Evolutionary conservation across 2,329 filamentous ascomycete species (phyloP).

Genomic region (Torrubiellomyces zombiae): DNA sequence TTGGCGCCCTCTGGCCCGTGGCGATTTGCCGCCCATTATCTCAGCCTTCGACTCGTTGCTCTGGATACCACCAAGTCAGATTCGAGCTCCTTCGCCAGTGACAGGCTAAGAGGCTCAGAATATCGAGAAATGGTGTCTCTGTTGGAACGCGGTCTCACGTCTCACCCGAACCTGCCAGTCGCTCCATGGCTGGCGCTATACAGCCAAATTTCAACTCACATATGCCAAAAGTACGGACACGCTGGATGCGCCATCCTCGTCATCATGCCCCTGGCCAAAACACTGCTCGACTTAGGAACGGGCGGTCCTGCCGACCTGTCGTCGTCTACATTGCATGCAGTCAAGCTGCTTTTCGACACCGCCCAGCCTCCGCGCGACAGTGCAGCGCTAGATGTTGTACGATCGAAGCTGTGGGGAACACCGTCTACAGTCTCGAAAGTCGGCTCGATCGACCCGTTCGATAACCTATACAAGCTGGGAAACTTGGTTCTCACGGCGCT

Average conservation of each 20-base stretch:
- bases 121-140: slow-evolving; percentile 55
- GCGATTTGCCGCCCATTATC: slow-evolving; percentile 30
- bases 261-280: slow-evolving; percentile 53
- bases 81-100: slow-evolving; percentile 10
- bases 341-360: slow-evolving; percentile 19
- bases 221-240: slow-evolving; percentile 48
- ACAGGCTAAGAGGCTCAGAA: slow-evolving; percentile 42
- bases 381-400: slow-evolving; percentile 47
- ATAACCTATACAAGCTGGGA: slow-evolving; percentile 46
- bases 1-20: slow-evolving; percentile 32
- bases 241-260: slow-evolving; percentile 48
- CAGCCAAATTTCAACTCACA: slow-evolving; percentile 34
- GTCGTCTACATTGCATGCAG: slow-evolving; percentile 19
- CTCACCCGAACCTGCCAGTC: slow-evolving; percentile 29
- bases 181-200: slow-evolving; percentile 38
- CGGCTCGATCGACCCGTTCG: slow-evolving; percentile 46
- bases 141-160: slow-evolving; percentile 42
- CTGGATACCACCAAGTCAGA: slow-evolving; percentile 6
- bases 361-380: slow-evolving; percentile 41
- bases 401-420: slow-evolving; percentile 44
- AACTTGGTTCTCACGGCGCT: slow-evolving; percentile 32
- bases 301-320: slow-evolving; percentile 9
- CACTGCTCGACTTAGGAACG: slow-evolving; percentile 21
- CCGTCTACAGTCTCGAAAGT: slow-evolving; percentile 11
- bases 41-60: too few relatives aligned